A percentile compares a stretch with the other conserved stretches of the same genome.
Evolutionary conservation across 257 asterid genomes (phyloP).

Genomic region (Nicotiana sylvestris): DNA sequence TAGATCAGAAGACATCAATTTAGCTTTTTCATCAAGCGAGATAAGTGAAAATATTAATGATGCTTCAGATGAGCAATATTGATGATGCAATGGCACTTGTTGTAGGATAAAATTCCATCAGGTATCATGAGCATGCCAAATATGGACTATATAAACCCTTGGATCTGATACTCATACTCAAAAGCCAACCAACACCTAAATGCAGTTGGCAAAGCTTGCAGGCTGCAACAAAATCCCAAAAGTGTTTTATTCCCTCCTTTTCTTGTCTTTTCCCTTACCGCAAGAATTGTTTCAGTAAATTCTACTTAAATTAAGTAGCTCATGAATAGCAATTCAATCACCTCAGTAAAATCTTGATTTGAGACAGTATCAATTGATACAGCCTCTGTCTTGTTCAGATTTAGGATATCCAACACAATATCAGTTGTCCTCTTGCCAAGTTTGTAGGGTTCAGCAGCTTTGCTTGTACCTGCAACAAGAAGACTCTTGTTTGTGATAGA

Average conservation of each 20-base stretch:
- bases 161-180: neutral
- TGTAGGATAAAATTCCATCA: too few species aligned
- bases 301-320: neutral
- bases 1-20: neutral
- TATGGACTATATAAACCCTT: too few species aligned
- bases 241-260: neutral
- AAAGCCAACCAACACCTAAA: neutral
- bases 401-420: constrained; percentile 76
- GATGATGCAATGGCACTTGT: too few species aligned
- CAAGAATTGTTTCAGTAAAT: neutral
- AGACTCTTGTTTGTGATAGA: too few species aligned
- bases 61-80: too few species aligned
- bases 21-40: neutral
- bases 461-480: constrained; percentile 66
- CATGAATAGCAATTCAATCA: constrained; percentile 22
- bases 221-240: neutral
- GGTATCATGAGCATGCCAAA: neutral
- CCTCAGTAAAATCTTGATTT: constrained; percentile 98
- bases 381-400: constrained; percentile 89
- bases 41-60: neutral
- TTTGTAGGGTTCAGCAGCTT: constrained; percentile 79
- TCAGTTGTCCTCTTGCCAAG: constrained; percentile 81
- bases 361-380: constrained; percentile 85
- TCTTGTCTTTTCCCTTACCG: neutral
- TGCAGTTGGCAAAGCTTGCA: neutral